Conservation (phyloP, 2,329 filamentous ascomycete species). For the Davidsoniella virescens region DNA sequence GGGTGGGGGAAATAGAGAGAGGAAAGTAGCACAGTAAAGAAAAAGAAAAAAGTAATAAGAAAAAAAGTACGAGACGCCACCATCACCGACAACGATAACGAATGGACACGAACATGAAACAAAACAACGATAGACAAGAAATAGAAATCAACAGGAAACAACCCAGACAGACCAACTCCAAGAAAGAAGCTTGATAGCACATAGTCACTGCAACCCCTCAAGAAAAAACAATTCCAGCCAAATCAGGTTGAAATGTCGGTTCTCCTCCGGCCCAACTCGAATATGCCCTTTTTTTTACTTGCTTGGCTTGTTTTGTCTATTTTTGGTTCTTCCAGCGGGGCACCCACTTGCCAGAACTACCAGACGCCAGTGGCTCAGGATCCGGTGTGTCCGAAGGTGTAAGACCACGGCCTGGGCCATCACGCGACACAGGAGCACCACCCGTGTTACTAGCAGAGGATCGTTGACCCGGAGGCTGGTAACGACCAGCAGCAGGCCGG, state of each 20-base stretch:
- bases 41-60: not conserved
- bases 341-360: slow-evolving; percentile 43
- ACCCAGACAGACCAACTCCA: not conserved
- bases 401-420: slow-evolving; percentile 24
- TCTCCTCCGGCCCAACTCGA: not conserved
- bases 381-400: slow-evolving; percentile 16
- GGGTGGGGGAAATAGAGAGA: not conserved
- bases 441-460: slow-evolving; percentile 20
- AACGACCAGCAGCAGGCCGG: slow-evolving; percentile 84
- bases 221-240: slow-evolving; percentile 14
- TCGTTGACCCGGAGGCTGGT: slow-evolving; percentile 70
- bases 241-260: too few relatives aligned
- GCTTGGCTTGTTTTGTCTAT: not conserved
- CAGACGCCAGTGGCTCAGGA: slow-evolving; percentile 33
- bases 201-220: slow-evolving; percentile 12
- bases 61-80: not conserved
- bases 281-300: slow-evolving; percentile 3
- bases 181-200: not conserved
- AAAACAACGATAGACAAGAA: not conserved
- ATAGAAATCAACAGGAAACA: slow-evolving; percentile 4
- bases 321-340: slow-evolving; percentile 20
- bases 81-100: not conserved
- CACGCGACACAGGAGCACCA: slow-evolving; percentile 81
- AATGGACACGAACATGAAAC: not conserved
- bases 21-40: not conserved